Conservation (phyloP, 192 early-diverging fungal genomes). For the Backusella tuberculispora region DNA sequence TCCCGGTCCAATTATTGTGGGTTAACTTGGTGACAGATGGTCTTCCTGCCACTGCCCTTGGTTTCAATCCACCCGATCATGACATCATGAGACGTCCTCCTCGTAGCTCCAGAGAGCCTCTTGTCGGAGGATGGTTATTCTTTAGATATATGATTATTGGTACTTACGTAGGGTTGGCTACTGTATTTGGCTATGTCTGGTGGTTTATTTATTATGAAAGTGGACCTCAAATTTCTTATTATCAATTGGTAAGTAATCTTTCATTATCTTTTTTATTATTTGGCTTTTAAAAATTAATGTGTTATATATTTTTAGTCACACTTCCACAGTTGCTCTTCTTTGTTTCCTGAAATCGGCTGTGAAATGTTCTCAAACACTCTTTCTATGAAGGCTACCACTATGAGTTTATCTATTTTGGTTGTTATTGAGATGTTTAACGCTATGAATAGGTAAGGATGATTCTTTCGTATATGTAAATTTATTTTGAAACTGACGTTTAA, state of each 20-base stretch:
- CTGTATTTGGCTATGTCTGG: conserved; percentile 97
- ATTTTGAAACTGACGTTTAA: not conserved
- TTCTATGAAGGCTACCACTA: conserved; percentile 89
- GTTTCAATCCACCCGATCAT: conserved; percentile 96
- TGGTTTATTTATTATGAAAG: conserved; percentile 93
- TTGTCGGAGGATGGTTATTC: conserved; percentile 95
- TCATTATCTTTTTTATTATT: conserved; percentile 25
- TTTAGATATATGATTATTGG: conserved; percentile 94
- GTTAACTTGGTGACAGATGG: conserved; percentile 99
- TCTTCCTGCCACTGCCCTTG: conserved; percentile 95
- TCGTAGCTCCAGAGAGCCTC: conserved; percentile 81
- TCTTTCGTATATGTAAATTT: not conserved
- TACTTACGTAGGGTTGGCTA: conserved; percentile 89
- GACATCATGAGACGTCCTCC: conserved; percentile 95
- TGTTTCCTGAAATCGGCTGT: conserved; percentile 94
- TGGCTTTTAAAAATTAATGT: not conserved
- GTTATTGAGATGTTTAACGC: conserved; percentile 99
- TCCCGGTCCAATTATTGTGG: conserved; percentile 98
- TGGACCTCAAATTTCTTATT: conserved; percentile 89
- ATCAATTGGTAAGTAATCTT: conserved; percentile 72
- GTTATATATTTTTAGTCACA: conserved; percentile 61
- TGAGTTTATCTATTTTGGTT: conserved; percentile 94
- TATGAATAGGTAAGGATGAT: conserved; percentile 75
- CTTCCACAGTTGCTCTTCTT: conserved; percentile 87
- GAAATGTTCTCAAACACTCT: conserved; percentile 83